Base-by-base conservation (phyloP, 202 grass and related monocot genomes). In the Carex arenaria region DNA sequence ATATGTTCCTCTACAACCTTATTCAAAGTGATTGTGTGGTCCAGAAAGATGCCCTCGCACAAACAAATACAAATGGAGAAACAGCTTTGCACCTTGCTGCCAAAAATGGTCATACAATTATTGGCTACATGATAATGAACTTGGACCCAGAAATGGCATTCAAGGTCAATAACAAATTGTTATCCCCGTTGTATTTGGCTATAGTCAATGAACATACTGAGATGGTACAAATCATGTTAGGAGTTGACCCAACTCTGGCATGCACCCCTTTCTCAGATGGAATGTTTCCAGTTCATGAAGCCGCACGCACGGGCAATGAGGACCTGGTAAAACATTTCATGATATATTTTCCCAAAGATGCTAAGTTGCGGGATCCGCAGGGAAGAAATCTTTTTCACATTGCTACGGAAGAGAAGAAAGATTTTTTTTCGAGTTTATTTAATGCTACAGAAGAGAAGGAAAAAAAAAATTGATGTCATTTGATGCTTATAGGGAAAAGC, bases 281-380 rank as follows among this genome's bases (percentile, higher is more conserved):
- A 80, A 0, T 76, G 30, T 92, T 86, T 0, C 79, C 90, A 3
- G 23, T 92, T 10, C 87, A 87, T 51, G 78, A 52, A 3, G 90
- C 82, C 0, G 85, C 87, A 1, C 10, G 19, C 28, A 83, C 82
- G 62, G 90, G 90, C 4, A 79, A 92, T 1, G 26, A 0, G 26
- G 26, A 63, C 4, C 1, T 79, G 55, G 2, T 79, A 15, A 6
- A 1, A 3, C 55, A n/a, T 61, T 59, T 79, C 30, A 43, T 79
- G 7, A 0, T 14, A 10, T 1, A 15, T 0, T 42, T 20, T 2
- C 6, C 5, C 1, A 3, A 79, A 12, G 40, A 11, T 1, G 76
- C 53, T 2, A 13, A 61, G 10, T 23, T 79, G 31, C 1, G 18
- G 14, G 76, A 79, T 61, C 76, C 17, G 5, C 15, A 2, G 19